phyloP scores from a whole-genome alignment of 2,329 filamentous ascomycete species.

The Juglanconis oblonga region DNA sequence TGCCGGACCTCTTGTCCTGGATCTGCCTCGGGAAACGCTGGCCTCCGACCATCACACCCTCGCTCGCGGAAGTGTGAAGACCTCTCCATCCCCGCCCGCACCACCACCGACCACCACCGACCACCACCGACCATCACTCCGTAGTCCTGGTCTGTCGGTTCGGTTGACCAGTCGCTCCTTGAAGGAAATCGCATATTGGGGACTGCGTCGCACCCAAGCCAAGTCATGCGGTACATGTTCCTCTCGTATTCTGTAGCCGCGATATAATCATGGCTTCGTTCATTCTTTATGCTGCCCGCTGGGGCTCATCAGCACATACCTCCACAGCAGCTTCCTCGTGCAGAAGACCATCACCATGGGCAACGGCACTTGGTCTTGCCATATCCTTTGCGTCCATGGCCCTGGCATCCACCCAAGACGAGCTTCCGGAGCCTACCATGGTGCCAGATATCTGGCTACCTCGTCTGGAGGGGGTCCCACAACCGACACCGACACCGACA shows the following conservation, averaged over 20 bases:
- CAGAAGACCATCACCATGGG: conserved; percentile 26
- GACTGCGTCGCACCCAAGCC: conserved; percentile 18
- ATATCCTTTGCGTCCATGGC: conserved; percentile 25
- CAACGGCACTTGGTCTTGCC: conserved; percentile 20
- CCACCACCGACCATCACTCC: no score
- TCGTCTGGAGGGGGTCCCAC: neutral
- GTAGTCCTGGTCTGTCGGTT: conserved; percentile 1
- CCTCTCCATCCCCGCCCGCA: no score
- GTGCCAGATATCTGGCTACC: conserved; percentile 21
- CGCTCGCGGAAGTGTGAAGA: no score
- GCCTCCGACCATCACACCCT: no score
- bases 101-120: no score
- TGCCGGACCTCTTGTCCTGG: no score
- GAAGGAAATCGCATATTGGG: neutral
- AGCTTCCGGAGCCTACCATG: conserved; percentile 23
- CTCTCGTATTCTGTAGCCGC: conserved; percentile 22
- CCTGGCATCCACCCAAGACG: conserved; percentile 21
- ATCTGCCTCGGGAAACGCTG: no score
- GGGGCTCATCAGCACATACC: conserved; percentile 2
- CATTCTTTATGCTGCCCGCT: conserved; percentile 11
- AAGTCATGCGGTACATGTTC: conserved; percentile 24
- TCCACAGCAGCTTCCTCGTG: neutral
- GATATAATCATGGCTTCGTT: conserved; percentile 25
- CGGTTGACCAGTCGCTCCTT: conserved; percentile 8
- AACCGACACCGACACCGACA: conserved; percentile 4